Percentiles rank a stretch among this genome's conserved stretches.
Evolutionary conservation across 805 yeast species (phyloP).

Genomic region (Sugiyamaella americana): DNA sequence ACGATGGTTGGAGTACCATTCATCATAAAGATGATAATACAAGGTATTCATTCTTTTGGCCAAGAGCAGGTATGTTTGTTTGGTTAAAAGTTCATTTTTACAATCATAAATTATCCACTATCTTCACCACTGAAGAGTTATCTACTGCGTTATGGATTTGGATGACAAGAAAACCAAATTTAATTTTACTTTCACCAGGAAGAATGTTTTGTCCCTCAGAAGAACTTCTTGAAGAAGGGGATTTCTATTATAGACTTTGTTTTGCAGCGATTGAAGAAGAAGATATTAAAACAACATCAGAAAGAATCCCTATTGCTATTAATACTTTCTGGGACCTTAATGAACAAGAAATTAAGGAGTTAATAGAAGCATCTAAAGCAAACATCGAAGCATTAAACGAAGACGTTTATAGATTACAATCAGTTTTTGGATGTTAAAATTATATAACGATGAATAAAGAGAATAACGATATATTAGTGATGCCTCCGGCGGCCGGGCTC

Average conservation of each 20-base stretch:
- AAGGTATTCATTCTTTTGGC: slow-evolving; percentile 23
- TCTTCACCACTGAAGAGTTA: slow-evolving; percentile 10
- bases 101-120: slow-evolving; percentile 36
- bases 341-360: slow-evolving; percentile 9
- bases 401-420: background rate
- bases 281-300: slow-evolving; percentile 7
- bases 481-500: background rate
- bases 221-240: slow-evolving; percentile 6
- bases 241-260: slow-evolving; percentile 14
- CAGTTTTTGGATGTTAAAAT: background rate
- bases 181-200: slow-evolving; percentile 17
- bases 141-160: slow-evolving; percentile 15
- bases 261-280: slow-evolving; percentile 19
- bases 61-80: slow-evolving; percentile 49
- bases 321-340: slow-evolving; percentile 13
- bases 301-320: slow-evolving; percentile 15
- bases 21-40: background rate
- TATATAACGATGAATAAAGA: background rate
- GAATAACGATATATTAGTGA: background rate
- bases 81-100: slow-evolving; percentile 47
- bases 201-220: slow-evolving; percentile 13
- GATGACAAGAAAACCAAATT: slow-evolving; percentile 12
- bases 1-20: slow-evolving; percentile 17
- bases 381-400: background rate
- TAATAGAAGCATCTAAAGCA: background rate